Evolutionary conservation across 495 filamentous ascomycete genomes (phyloP), one percentile per base, ranked within the genome.

Genomic region (Filosporella fistucella): DNA sequence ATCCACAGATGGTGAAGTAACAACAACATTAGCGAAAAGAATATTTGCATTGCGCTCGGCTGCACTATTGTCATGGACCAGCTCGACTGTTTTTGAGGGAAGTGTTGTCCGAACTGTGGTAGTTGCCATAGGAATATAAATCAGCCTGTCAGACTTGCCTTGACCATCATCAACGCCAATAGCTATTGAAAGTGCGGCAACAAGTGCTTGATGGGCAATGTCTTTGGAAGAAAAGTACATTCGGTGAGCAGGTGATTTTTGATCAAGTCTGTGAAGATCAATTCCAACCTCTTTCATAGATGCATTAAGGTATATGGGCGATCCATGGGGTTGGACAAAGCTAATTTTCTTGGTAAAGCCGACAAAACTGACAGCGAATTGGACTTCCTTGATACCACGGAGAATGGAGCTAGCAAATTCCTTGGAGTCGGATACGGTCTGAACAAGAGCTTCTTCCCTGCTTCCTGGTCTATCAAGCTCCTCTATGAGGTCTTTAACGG

Each of bases 181-280:
- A 2, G 91, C 91, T 28, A 97, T 84, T 4, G 93, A 94, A 17
- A 96, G 84, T 4, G 89, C 93, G 14, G 93, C 90, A 23, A 94
- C 74, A 34, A 99, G 75, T 18, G 93, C 93, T 71, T 99, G 91
- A 61, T 99, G 93, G 16, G 93, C 93, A 53, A 96, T 79, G 57
- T 96, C 94, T 43, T 85, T 81, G 10, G 85, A 81, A 12, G 90
- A 89, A 63, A 99, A 99, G 68, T 99, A 99, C 93, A 99, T 99
- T 43, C 91, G 85, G 76, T 99, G 93, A 2, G 90, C 91, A 0
- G 93, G 90, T 29, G 88, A 95, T 56, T 86, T 91, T 22, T 87
- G 86, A 61, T 99, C 94, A 48, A 99, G 81, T 13, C 93, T 82
- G 62, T 97, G 86, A 25, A 97, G 69, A 57, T 99, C 93, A 56